These are phyloP conservation scores for Phoma sp. DNA, from an alignment of 2,329 filamentous ascomycete species.

Conservation along the genomic window DNA sequence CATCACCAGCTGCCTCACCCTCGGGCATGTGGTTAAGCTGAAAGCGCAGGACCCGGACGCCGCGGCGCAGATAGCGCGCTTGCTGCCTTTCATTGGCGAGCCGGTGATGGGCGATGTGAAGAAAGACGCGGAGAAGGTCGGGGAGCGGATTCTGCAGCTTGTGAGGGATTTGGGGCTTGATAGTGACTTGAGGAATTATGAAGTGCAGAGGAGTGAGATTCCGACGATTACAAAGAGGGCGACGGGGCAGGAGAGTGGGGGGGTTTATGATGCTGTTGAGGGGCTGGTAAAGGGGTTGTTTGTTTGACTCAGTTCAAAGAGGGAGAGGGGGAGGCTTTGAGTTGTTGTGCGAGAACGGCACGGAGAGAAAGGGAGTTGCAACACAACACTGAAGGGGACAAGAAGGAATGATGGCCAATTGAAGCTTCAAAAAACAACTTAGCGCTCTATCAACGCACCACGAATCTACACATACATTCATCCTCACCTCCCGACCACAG, in stretches of 20 bases:
- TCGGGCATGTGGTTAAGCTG: slow-evolving; percentile 61
- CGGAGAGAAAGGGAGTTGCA: not conserved
- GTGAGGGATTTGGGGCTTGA: slow-evolving; percentile 54
- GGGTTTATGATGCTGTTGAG: slow-evolving; percentile 53
- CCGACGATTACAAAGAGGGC: slow-evolving; percentile 53
- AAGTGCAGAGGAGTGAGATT: slow-evolving; percentile 52
- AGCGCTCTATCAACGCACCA: not conserved
- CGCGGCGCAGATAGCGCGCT: slow-evolving; percentile 54
- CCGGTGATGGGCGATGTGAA: slow-evolving; percentile 47
- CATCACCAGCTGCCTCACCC: slow-evolving; percentile 61
- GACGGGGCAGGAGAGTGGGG: slow-evolving; percentile 52
- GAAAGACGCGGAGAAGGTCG: slow-evolving; percentile 54
- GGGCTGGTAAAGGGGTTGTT: slow-evolving; percentile 53
- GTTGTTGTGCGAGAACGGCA: not conserved
- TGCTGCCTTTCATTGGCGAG: slow-evolving; percentile 54
- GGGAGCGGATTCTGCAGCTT: slow-evolving; percentile 52
- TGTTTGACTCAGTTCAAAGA: slow-evolving; percentile 10
- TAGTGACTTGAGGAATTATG: slow-evolving; percentile 55
- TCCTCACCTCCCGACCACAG: not conserved
- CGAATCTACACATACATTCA: not conserved
- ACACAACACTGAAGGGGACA: not conserved
- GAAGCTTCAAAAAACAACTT: not conserved
- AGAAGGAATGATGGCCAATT: not conserved
- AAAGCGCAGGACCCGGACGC: slow-evolving; percentile 55
- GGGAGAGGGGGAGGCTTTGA: not conserved